Evolutionary conservation across 1,284 basidiomycete species (phyloP), one percentile per base, ranked within the genome.

Genomic region (Malassezia globosa): DNA sequence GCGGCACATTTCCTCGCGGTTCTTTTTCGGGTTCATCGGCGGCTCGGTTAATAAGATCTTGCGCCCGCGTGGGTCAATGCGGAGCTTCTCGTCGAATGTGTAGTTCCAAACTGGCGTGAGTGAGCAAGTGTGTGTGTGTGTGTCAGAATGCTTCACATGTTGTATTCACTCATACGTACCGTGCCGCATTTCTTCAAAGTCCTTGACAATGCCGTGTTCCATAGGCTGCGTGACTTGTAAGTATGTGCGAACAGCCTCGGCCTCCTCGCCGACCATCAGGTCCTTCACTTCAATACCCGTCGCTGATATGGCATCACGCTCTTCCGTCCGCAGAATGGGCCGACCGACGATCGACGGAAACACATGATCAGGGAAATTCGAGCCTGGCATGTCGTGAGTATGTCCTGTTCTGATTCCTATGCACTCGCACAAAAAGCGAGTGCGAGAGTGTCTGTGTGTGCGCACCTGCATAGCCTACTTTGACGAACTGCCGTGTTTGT

Each of bases 171-270:
- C 21, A 11, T n/a, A 48, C 56, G 19, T 22, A 50, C 48, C 52
- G 66, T 89, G 81, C 69, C 84, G 83, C 94, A 97, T 97, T 74
- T 99, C 94, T 66, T 88, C 87, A 89, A 92, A 99, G 75, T 97
- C 94, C 67, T 85, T 84, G 47, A 99, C 83, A 73, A 99, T 94
- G 48, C 94, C 94, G 74, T 99, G 94, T 73, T 97, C 94, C 87
- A 97, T 90, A 2, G 94, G 92, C 66, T 97, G 92, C 1, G 87
- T 85, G 47, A 97, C 80, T 74, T 97, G 92, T 24, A 99, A 81
- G 75, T 87, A 96, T 69, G 87, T 92, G 41, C 92, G 83, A 72
- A 88, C 84, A 73, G 84, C 80, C 36, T 87, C 87, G 22, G 94
- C 94, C 48, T 95, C 88, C 75, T 92, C 87, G 56, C 90, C 89